Evolutionary conservation across 2,329 filamentous ascomycete species (phyloP), one percentile per base, ranked within the genome.

Genomic region (Xylaria sp.): DNA sequence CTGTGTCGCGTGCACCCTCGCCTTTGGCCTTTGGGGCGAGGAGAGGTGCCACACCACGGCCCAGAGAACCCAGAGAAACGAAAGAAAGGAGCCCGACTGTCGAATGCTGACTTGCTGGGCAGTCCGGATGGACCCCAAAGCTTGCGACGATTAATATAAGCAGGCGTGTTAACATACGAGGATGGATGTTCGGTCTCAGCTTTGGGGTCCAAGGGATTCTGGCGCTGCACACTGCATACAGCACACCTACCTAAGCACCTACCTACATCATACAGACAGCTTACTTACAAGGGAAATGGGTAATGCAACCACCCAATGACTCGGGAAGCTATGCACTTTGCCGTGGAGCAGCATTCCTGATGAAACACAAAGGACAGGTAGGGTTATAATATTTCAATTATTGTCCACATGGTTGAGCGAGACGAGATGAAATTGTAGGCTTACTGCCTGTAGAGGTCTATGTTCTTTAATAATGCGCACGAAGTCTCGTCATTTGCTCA

Each of bases 141-240:
- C 39, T 50, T 39, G 53, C 24, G 34, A 57, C 50, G 32, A 55
- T 61, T 34, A 19, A 47, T 48, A 48, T 54, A 34, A 48, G 42
- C 34, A 34, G 39, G 42, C 34, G 42, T 17, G 45, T 55, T n/a
- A 12, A 39, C 32, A 21, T 11, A 45, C 32, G 50, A 55, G 56
- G 68, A 65, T 69, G 61, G 64, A 47, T 64, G 54, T 61, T 53
- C 47, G 42, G 45, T 42, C 19, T 64, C 61, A 58, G 58, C 58
- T 60, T 69, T 69, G 73, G 74, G 73, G 74, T 74, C 74, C 71
- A 69, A 71, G 70, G 73, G 71, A 71, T 71, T 61, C 19, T 30
- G 36, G 27, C n/a, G 64, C 47, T 51, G 21, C 48, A 51, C 1
- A 47, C 42, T 8, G 42, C 42, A 36, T 30, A 55, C 27, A n/a